Base-by-base conservation (phyloP, 129 eudicot species). In the Erigeron canadensis region DNA sequence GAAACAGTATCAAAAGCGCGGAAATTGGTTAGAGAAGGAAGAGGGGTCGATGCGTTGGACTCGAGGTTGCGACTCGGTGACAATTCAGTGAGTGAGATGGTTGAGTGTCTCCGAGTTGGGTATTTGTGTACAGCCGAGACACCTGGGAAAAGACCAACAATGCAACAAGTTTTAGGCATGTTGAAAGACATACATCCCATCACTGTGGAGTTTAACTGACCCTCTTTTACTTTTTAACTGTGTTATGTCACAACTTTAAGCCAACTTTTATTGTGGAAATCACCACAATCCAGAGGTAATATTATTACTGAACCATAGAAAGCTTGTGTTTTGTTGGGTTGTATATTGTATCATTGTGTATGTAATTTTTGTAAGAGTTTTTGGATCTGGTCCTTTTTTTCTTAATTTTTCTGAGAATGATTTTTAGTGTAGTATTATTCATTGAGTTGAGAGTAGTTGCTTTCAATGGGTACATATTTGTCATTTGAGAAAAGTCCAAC, bases 91-190 rank as follows among this genome's bases (percentile, higher is more conserved):
- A 84, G 81, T 70, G 88, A 83, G 75, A 87, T 91, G 99, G 96
- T 84, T 60, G 99, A 88, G 91, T 81, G 94, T 42, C 86, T 95
- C 70, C 96, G 97, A 46, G 89, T 95, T 40, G 97, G 97, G 48
- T 90, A 95, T 71, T 64, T 95, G 78, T 95, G 99, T 69, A 95
- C 97, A 59, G 99, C 97, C 16, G 99, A 88, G 79, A 44, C 70
- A 0, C 79, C 94, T 12, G 83, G 71, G 48, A 95, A 95, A 81
- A 80, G 99, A 77, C 99, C 97, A 3, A 81, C 88, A 2, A 95
- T 95, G 99, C 90, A 90, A 55, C 99, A 95, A 72, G 96, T 90
- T 21, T 67, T 95, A 46, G 99, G 97, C 48, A 72, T 87, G 81
- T 79, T 95, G 16, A 95, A 95, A 81, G 99, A 95, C 71, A 79